Evolutionary conservation across 257 asterid species (phyloP).

Genomic region (Avicennia marina): DNA sequence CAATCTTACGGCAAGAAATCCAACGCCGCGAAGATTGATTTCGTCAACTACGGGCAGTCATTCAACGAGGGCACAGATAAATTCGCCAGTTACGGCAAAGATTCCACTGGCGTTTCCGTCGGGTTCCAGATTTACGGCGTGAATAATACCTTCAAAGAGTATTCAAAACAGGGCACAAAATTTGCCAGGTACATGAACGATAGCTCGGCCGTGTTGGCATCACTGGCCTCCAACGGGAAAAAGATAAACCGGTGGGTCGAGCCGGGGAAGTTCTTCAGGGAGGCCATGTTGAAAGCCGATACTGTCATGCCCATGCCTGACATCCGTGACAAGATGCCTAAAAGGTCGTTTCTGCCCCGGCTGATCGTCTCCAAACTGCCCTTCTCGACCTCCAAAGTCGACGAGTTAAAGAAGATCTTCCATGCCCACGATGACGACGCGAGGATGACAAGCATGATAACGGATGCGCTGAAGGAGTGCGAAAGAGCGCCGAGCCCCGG

Average conservation of each 20-base stretch:
- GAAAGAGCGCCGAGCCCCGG: neutral
- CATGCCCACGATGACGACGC: conserved; percentile 43
- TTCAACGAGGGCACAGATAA: conserved; percentile 47
- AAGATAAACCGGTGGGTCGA: conserved; percentile 41
- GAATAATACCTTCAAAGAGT: conserved; percentile 55
- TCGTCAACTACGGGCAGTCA: conserved; percentile 45
- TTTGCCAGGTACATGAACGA: conserved; percentile 46
- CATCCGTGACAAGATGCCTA: conserved; percentile 62
- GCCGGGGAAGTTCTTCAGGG: conserved; percentile 75
- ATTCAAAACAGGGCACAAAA: conserved; percentile 34
- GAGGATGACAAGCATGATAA: neutral
- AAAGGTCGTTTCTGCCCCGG: conserved; percentile 83
- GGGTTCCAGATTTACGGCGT: conserved; percentile 45
- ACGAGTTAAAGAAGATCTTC: conserved; percentile 38
- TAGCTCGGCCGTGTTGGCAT: conserved; percentile 15
- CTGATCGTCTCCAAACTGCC: conserved; percentile 50
- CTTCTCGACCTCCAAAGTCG: conserved; percentile 42
- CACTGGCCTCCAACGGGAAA: conserved; percentile 29
- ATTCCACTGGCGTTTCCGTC: conserved; percentile 14
- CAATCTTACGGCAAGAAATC: conserved; percentile 49
- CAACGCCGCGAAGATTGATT: conserved; percentile 36
- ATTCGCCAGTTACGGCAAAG: conserved; percentile 47
- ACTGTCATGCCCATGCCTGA: conserved; percentile 76
- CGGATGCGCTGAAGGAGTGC: neutral
- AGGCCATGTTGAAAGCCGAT: conserved; percentile 54